Evolutionary conservation across 1,284 basidiomycete genomes (phyloP).

Genomic region (Takashimella koratensis): DNA sequence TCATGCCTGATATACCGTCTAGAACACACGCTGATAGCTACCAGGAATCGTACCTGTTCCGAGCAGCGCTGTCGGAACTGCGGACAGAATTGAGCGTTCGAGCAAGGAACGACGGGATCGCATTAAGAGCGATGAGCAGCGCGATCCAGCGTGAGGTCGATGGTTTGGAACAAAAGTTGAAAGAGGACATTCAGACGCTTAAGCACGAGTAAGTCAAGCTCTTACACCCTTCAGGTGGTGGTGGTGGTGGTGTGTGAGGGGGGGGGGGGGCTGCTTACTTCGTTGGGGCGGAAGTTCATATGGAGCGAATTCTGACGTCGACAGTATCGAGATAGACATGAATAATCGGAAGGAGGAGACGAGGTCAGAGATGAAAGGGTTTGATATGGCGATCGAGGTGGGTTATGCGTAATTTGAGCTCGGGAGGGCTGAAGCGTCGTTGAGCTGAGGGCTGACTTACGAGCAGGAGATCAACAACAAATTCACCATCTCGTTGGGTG

Average conservation of each 20-base stretch:
- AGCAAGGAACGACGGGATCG: slow-evolving; percentile 78
- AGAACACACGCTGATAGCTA: neutral
- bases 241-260: no score
- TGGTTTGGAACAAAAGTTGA: slow-evolving; percentile 81
- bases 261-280: no score
- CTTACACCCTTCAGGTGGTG: no score
- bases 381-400: slow-evolving; percentile 87
- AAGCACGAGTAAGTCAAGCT: slow-evolving; percentile 51
- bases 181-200: slow-evolving; percentile 82
- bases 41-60: slow-evolving; percentile 95
- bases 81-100: slow-evolving; percentile 80
- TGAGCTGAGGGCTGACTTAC: no score
- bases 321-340: slow-evolving; percentile 85
- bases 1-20: slow-evolving; percentile 5
- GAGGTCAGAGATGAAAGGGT: slow-evolving; percentile 78
- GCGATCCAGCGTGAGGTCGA: slow-evolving; percentile 86
- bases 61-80: slow-evolving; percentile 86
- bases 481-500: slow-evolving; percentile 75
- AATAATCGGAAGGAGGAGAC: slow-evolving; percentile 91
- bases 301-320: no score
- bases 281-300: no score
- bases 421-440: no score
- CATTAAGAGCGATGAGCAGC: slow-evolving; percentile 68
- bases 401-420: no score
- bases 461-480: slow-evolving; percentile 82